A percentile compares a stretch with the other conserved stretches of the same genome.
Evolutionary conservation across 768 basidiomycete genomes (phyloP).

Genomic region (Boletus sp.): DNA sequence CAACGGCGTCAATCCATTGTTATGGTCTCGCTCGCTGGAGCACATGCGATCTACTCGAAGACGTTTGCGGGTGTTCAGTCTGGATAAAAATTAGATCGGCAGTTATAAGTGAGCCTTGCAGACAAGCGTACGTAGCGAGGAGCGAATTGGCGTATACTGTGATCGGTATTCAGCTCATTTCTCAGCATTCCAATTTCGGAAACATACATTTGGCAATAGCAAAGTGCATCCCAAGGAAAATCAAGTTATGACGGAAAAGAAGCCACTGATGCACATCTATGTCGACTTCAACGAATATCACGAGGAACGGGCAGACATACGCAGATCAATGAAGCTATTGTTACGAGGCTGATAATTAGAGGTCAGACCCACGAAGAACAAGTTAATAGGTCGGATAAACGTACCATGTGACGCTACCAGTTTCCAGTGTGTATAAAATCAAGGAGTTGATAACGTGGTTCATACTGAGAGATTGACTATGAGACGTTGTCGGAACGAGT

Average conservation of each 20-base stretch:
- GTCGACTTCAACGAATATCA: background rate
- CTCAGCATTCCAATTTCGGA: background rate
- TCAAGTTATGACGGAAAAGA: conserved; percentile 34
- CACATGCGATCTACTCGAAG: conserved; percentile 23
- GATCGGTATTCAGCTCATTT: background rate
- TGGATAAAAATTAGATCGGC: background rate
- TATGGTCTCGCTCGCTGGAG: conserved; percentile 28
- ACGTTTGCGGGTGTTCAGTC: conserved; percentile 33
- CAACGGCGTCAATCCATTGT: conserved; percentile 8
- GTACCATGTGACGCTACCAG: conserved; percentile 47
- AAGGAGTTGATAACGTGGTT: conserved; percentile 48
- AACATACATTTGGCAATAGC: conserved; percentile 33
- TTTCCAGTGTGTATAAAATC: conserved; percentile 54
- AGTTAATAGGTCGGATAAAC: background rate
- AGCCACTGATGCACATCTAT: conserved; percentile 22
- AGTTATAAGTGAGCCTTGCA: background rate
- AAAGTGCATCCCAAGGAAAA: conserved; percentile 37
- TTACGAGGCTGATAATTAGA: conserved; percentile 23
- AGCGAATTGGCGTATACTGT: conserved; percentile 35
- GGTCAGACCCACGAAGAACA: background rate
- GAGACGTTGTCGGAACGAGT: background rate
- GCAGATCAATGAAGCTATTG: conserved; percentile 33
- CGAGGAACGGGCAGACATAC: conserved; percentile 13
- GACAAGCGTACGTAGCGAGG: conserved; percentile 31
- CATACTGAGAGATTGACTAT: conserved; percentile 32